phyloP scores from a whole-genome alignment of 2,329 filamentous ascomycete species.

The Penicillium sp. region DNA sequence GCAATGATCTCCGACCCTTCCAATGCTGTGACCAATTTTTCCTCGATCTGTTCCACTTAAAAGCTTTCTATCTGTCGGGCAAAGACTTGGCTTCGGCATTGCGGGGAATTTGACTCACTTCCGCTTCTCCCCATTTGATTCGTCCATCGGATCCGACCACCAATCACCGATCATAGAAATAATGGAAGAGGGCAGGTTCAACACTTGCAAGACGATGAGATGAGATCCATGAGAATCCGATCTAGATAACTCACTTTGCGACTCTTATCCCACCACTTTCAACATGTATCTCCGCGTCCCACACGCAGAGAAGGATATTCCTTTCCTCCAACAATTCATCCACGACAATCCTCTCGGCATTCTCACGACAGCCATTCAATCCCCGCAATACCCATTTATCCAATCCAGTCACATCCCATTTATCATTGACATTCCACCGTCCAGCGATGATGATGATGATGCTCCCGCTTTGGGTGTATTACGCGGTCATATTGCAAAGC shows the following conservation, averaged over 20 bases:
- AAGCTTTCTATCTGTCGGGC: too few species aligned
- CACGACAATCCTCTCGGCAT: conserved; percentile 57
- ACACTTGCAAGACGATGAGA: conserved; percentile 1
- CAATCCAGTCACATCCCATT: conserved; percentile 59
- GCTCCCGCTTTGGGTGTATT: conserved; percentile 32
- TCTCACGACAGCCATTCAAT: conserved; percentile 56
- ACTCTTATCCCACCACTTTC: too few species aligned
- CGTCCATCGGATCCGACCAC: conserved; percentile 3
- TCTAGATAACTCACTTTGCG: too few species aligned
- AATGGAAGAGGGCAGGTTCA: not conserved
- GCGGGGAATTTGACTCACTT: too few species aligned
- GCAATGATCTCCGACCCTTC: too few species aligned
- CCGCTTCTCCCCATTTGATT: too few species aligned
- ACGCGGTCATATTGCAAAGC: conserved; percentile 57
- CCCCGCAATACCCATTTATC: conserved; percentile 46
- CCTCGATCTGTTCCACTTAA: too few species aligned
- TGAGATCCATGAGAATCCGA: too few species aligned
- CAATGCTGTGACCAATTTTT: too few species aligned
- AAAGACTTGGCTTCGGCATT: too few species aligned
- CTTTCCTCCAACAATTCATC: conserved; percentile 52
- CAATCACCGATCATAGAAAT: conserved; percentile 1
- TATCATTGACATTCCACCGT: conserved; percentile 46
- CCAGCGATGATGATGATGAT: conserved; percentile 54
- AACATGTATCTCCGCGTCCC: conserved; percentile 55
- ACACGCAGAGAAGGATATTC: conserved; percentile 50